Base-by-base conservation (phyloP, 805 yeast genomes). In the Cyberlindnera sargentensis region DNA sequence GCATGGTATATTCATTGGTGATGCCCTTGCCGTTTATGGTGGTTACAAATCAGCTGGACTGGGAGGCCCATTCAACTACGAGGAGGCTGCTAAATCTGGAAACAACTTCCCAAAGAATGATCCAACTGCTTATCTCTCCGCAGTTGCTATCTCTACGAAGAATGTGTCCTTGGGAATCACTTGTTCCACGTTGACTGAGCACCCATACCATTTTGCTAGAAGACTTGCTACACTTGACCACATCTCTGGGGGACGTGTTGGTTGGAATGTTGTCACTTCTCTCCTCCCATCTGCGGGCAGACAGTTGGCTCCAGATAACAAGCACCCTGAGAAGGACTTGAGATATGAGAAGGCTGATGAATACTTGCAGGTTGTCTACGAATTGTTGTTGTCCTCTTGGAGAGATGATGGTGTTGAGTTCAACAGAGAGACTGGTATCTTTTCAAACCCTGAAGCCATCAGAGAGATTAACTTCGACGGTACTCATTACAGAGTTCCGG, bases 191-290 rank as follows among this genome's bases (percentile, higher is more conserved):
- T 62, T 72, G 34, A 66, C 70, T 46, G 76, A 71, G 46, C 67
- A 64, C 32, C 76, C 76, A 1, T 71, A 68, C 44, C 72, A 66
- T 50, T 63, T 71, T 38, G 70, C 74, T 11, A 61, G 75, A 56
- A 61, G 75, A 46, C 51, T 68, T 45, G 72, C 74, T 11, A 71
- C 76, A 1, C 55, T 71, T 42, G 76, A 71, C 46, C 73, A 71
- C 42, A 62, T 71, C 42, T 67, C 74, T 10, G 63, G 63, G 25
- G 76, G 76, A 20, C 63, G 76, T 51, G 54, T 72, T 43, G 76
- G 75, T 31, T 71, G 76, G 76, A 71, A 71, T 50, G 64, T 71
- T 34, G 76, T 71, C 33, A 66, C 73, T 5, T 65, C 74, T 2
- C 60, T 64, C 34, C 52, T 69, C 35, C 72, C 70, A 43, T 61